Evolutionary conservation across 768 basidiomycete genomes (phyloP).

Genomic region (Lactifluus pinguis): DNA sequence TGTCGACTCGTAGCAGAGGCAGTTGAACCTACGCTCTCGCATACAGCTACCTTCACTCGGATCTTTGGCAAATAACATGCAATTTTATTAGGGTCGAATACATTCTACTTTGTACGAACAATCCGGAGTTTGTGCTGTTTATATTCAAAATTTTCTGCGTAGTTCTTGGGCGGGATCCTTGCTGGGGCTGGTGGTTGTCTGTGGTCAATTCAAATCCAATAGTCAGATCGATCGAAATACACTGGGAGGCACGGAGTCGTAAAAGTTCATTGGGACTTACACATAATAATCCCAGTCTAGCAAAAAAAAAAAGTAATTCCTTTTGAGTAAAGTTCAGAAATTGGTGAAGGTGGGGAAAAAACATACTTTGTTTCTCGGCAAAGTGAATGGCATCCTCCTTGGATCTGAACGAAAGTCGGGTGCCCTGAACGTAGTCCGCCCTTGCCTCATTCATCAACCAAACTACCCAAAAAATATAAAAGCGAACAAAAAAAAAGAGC

Average conservation of each 20-base stretch:
- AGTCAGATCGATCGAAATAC: background rate
- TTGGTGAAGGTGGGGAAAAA: background rate
- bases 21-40: too few species aligned
- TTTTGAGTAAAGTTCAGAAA: constrained; percentile 1
- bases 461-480: background rate
- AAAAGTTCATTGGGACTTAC: constrained; percentile 37
- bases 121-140: constrained; percentile 71
- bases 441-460: constrained; percentile 37
- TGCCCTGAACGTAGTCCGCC: constrained; percentile 95
- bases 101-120: constrained; percentile 78
- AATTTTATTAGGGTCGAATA: background rate
- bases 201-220: background rate
- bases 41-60: too few species aligned
- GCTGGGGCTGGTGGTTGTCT: constrained; percentile 54
- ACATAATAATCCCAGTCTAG: constrained; percentile 90
- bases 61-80: too few species aligned
- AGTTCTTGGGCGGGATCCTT: constrained; percentile 78
- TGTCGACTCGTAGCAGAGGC: too few species aligned
- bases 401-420: constrained; percentile 69
- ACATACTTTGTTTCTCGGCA: constrained; percentile 89
- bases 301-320: constrained; percentile 7
- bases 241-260: background rate
- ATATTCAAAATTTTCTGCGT: constrained; percentile 88
- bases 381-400: constrained; percentile 92
- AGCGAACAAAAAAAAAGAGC: constrained; percentile 19